Base-by-base conservation (phyloP, 345 rosid species). In the Brassica carinata region DNA sequence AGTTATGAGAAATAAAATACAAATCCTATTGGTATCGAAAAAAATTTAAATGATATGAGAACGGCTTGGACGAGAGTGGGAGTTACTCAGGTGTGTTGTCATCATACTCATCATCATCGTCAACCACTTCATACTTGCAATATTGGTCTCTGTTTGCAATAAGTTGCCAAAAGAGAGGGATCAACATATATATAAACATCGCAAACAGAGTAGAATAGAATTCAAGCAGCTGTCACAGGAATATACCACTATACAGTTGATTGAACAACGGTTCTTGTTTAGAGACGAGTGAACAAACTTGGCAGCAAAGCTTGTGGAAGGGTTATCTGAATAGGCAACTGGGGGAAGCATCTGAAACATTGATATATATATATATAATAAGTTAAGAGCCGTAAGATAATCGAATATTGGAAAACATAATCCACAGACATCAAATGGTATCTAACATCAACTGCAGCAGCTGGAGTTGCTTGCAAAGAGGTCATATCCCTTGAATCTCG, bases 291-390 rank as follows among this genome's bases (percentile, higher is more conserved):
- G 99, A 71, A 93, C 99, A 90, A 92, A 92, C 80, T 96, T 96
- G 64, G 98, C 92, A 62, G 95, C 89, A 87, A 91, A 96, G 83
- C 98, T 92, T 75, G 97, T 89, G 26, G 98, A 96, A 83, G 99
- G 96, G 76, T 96, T 96, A 82, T 96, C 99, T 11, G 96, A 85
- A 85, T 93, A 90, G 26, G 96, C 95, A 88, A 85, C 88, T 13
- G 97, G 36, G 9, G 99, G 99, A 83, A 93, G 84, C 92, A 91
- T 80, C 99, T 96, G 88, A 85, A 87, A 43, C 73, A 83, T 30
- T 66, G 81, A 18, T 18, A 18, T 18, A 18, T 18, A 77, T 8
- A 18, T 18, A 66, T 6, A 66, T 10, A 79, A 40, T 11, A 51
- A 45, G 38, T 18, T 18, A 18, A 18, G 19, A 18, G 19, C 19